These are phyloP conservation scores for Colletotrichum lentis DNA, from an alignment of 2,329 filamentous ascomycete species.

Conservation along the genomic window DNA sequence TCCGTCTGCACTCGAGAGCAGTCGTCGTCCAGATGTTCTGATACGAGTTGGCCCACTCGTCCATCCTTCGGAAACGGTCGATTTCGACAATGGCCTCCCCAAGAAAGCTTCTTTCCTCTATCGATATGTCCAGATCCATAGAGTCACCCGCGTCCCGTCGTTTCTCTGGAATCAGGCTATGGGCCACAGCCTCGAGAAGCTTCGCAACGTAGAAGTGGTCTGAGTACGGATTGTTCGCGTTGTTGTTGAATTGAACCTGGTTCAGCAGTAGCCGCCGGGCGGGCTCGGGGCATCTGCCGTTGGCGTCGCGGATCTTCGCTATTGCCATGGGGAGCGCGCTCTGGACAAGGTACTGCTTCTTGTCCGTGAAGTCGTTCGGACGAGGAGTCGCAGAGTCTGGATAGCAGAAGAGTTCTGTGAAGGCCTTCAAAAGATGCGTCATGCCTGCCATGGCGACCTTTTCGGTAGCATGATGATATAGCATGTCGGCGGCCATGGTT, in stretches of 20 bases:
- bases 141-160: constrained; percentile 49
- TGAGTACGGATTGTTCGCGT: constrained; percentile 86
- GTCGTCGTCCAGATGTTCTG: constrained; percentile 73
- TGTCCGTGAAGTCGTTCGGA: constrained; percentile 91
- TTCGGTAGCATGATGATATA: constrained; percentile 77
- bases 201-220: constrained; percentile 89
- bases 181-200: constrained; percentile 71
- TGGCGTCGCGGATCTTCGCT: constrained; percentile 75
- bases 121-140: constrained; percentile 48
- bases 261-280: constrained; percentile 88
- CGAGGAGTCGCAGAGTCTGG: constrained; percentile 79
- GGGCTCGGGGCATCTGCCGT: constrained; percentile 78
- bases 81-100: constrained; percentile 68
- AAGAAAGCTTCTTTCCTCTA: constrained; percentile 58
- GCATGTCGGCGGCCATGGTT: constrained; percentile 79
- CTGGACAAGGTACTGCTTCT: constrained; percentile 84
- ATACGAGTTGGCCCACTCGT: constrained; percentile 74
- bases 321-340: constrained; percentile 84
- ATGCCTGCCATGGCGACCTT: constrained; percentile 80
- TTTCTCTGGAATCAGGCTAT: constrained; percentile 62
- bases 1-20: constrained; percentile 67
- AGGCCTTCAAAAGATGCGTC: constrained; percentile 84
- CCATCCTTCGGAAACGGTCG: constrained; percentile 71
- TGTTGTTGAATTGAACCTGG: constrained; percentile 92
- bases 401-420: constrained; percentile 87